phyloP scores from a whole-genome alignment of 345 rosid genomes.

The Carallia pectinifolia region DNA sequence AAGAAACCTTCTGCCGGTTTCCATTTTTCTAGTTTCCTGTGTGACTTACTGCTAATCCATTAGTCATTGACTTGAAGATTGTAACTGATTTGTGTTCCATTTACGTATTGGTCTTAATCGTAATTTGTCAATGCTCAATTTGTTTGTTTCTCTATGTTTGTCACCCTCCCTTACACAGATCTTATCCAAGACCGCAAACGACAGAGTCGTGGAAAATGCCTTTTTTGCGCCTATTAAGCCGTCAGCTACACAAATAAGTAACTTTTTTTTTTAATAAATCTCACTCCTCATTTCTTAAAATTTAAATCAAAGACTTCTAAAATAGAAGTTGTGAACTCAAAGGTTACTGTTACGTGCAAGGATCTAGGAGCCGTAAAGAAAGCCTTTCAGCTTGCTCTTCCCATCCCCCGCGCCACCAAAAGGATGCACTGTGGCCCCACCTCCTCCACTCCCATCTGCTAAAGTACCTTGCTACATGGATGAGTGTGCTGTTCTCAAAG shows the following conservation, averaged over 20 bases:
- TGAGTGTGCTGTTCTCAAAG: slow-evolving; percentile 83
- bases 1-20: no score
- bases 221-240: no score
- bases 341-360: slow-evolving; percentile 65
- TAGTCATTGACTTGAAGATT: no score
- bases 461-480: slow-evolving; percentile 63
- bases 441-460: slow-evolving; percentile 30
- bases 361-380: slow-evolving; percentile 86
- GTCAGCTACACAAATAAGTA: no score
- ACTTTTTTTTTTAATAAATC: no score
- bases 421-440: slow-evolving; percentile 35
- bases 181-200: slow-evolving; percentile 77
- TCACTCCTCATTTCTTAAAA: no score
- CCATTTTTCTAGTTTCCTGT: no score
- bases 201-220: slow-evolving; percentile 67
- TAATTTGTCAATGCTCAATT: no score
- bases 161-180: slow-evolving; percentile 39
- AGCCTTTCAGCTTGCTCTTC: slow-evolving; percentile 81
- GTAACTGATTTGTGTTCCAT: no score
- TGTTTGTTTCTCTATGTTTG: not conserved
- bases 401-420: slow-evolving; percentile 43
- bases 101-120: no score
- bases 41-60: no score
- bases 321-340: slow-evolving; percentile 31
- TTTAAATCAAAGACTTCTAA: no score